These are phyloP conservation scores for Larix kaempferi DNA, from an alignment of 75 land plant species.

Conservation along the genomic window DNA sequence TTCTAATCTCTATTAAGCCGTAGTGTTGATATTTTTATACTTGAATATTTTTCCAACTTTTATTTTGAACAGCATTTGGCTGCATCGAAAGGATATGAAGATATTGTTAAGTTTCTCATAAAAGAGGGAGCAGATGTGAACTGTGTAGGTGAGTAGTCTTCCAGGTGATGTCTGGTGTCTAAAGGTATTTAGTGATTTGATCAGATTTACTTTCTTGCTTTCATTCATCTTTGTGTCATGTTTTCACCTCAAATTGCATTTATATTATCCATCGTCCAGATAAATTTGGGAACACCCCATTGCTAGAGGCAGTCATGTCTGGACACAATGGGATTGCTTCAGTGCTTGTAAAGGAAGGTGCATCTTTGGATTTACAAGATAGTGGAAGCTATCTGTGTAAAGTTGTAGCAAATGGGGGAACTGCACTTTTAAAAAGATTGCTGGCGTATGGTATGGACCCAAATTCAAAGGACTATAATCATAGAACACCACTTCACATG, in stretches of 20 bases:
- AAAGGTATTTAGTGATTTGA: too few relatives aligned
- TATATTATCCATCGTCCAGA: constrained; percentile 36
- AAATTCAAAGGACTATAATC: constrained; percentile 32
- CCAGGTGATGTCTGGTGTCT: too few relatives aligned
- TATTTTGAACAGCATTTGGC: constrained; percentile 44
- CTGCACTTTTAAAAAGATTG: constrained; percentile 28
- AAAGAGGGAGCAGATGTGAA: constrained; percentile 52
- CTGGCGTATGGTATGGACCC: constrained; percentile 37
- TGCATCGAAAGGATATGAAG: constrained; percentile 43
- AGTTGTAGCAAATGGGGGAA: constrained; percentile 29
- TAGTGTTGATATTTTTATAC: too few relatives aligned
- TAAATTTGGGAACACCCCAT: constrained; percentile 77
- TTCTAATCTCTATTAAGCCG: too few relatives aligned
- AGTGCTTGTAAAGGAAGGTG: constrained; percentile 32
- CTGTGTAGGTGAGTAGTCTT: constrained; percentile 24
- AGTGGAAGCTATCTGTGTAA: constrained; percentile 62
- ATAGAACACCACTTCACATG: constrained; percentile 41
- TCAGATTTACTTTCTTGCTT: not conserved
- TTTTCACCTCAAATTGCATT: not conserved
- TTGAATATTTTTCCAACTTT: too few relatives aligned
- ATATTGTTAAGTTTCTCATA: constrained; percentile 38
- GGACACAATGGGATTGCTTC: constrained; percentile 63
- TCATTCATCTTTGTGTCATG: not conserved
- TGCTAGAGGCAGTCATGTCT: constrained; percentile 71
- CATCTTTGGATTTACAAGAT: constrained; percentile 37